Percentiles rank a stretch among this genome's conserved stretches.
These are phyloP conservation scores for Boletus pseudopeckii DNA, from an alignment of 768 basidiomycete genomes.

Conservation along the genomic window DNA sequence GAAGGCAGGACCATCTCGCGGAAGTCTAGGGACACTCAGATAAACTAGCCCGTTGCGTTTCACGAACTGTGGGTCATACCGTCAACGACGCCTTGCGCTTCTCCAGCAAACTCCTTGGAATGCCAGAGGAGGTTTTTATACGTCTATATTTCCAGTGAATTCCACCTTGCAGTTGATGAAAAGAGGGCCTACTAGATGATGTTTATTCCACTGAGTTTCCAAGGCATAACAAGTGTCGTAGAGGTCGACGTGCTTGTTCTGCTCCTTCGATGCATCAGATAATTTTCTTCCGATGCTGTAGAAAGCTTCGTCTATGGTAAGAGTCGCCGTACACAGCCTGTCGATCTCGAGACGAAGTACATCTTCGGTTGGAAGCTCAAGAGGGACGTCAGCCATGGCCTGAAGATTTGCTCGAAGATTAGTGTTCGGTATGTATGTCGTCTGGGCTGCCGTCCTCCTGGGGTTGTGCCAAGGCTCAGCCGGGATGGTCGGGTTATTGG, in stretches of 20 bases:
- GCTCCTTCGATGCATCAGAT: slow-evolving; percentile 5
- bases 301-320: slow-evolving; percentile 18
- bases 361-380: slow-evolving; percentile 10
- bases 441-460: not conserved
- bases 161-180: too few species aligned
- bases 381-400: not conserved
- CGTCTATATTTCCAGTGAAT: slow-evolving; percentile 3
- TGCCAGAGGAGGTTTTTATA: slow-evolving; percentile 18
- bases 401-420: not conserved
- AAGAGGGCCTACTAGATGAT: slow-evolving; percentile 3
- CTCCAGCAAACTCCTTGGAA: slow-evolving; percentile 19
- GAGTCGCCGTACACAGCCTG: slow-evolving; percentile 10
- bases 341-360: slow-evolving; percentile 16
- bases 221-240: slow-evolving; percentile 9
- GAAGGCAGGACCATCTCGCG: slow-evolving; percentile 15
- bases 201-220: slow-evolving; percentile 16
- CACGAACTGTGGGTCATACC: not conserved
- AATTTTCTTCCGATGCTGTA: slow-evolving; percentile 10
- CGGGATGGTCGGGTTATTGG: not conserved
- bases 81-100: slow-evolving; percentile 17
- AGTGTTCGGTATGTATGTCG: not conserved
- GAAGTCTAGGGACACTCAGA: slow-evolving; percentile 5
- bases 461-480: not conserved
- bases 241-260: slow-evolving; percentile 7
- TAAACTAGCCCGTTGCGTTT: not conserved